A percentile compares a stretch with the other conserved stretches of the same genome.
Conservation (phyloP, 1,284 basidiomycete genomes). For the Puccinia horiana region DNA sequence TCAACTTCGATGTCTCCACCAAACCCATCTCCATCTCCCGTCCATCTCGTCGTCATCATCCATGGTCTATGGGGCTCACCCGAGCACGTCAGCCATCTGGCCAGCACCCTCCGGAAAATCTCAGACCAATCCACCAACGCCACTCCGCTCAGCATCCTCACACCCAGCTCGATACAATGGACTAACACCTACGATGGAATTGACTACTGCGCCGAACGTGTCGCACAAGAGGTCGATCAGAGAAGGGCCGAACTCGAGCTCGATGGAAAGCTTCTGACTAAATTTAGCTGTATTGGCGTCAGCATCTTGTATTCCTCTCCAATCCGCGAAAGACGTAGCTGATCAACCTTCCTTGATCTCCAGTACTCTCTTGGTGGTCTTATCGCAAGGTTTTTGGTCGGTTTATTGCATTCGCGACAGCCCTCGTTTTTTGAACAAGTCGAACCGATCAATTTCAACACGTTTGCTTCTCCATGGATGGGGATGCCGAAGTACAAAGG, state of each 20-base stretch:
- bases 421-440: conserved; percentile 68
- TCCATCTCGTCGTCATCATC: conserved; percentile 70
- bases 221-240: conserved; percentile 67
- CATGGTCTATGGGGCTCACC: conserved; percentile 85
- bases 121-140: conserved; percentile 42
- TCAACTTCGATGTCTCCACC: conserved; percentile 9
- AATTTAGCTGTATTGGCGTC: conserved; percentile 70
- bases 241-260: conserved; percentile 64
- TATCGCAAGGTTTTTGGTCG: conserved; percentile 74
- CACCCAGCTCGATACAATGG: conserved; percentile 65
- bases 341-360: background rate
- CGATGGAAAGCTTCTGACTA: conserved; percentile 65
- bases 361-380: conserved; percentile 77
- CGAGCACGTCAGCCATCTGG: conserved; percentile 63
- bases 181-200: conserved; percentile 73
- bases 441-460: conserved; percentile 74
- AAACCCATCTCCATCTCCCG: background rate
- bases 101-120: conserved; percentile 58
- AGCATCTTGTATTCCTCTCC: background rate
- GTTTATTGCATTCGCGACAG: conserved; percentile 68
- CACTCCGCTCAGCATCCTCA: conserved; percentile 63
- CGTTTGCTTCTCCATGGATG: conserved; percentile 78
- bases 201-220: conserved; percentile 72
- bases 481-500: conserved; percentile 64
- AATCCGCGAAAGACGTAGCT: background rate